Conservation (phyloP, 805 yeast species). For the Lipomyces yamanashiensis region DNA sequence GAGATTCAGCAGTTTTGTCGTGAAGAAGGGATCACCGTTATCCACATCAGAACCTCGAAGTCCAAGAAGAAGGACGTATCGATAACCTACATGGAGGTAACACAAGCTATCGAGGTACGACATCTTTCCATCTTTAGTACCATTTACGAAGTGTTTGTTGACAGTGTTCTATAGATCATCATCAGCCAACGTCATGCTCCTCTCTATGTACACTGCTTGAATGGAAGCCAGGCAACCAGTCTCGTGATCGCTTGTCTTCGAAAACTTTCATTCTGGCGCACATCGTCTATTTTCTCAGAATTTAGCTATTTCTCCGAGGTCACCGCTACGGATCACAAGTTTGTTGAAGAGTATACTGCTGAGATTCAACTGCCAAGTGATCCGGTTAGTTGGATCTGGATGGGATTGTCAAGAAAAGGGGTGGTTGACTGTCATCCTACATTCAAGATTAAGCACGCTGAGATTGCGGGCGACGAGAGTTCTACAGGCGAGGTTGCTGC, state of each 20-base stretch:
- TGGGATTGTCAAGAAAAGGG: constrained; percentile 59
- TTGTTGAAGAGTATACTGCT: constrained; percentile 79
- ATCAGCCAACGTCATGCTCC: constrained; percentile 67
- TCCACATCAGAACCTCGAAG: constrained; percentile 51
- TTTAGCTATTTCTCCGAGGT: constrained; percentile 76
- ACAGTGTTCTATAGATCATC: constrained; percentile 48
- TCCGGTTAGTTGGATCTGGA: constrained; percentile 69
- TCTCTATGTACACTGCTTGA: constrained; percentile 80
- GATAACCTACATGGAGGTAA: constrained; percentile 65
- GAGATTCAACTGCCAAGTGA: constrained; percentile 60
- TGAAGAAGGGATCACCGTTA: constrained; percentile 57
- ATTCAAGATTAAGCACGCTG: constrained; percentile 36
- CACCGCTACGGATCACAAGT: constrained; percentile 79
- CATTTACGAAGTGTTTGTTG: neutral
- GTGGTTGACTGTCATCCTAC: constrained; percentile 63
- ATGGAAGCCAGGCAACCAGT: constrained; percentile 87
- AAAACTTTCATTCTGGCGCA: constrained; percentile 83
- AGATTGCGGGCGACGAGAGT: neutral
- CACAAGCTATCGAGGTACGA: constrained; percentile 56
- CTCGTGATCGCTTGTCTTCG: constrained; percentile 85
- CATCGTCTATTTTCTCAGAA: constrained; percentile 85
- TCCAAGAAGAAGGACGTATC: constrained; percentile 80
- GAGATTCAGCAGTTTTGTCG: constrained; percentile 60
- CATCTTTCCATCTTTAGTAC: neutral
- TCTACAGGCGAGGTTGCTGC: neutral